Evolutionary conservation across 2,329 filamentous ascomycete species (phyloP), one percentile per base, ranked within the genome.

Genomic region (Zymoseptoria passerinii): DNA sequence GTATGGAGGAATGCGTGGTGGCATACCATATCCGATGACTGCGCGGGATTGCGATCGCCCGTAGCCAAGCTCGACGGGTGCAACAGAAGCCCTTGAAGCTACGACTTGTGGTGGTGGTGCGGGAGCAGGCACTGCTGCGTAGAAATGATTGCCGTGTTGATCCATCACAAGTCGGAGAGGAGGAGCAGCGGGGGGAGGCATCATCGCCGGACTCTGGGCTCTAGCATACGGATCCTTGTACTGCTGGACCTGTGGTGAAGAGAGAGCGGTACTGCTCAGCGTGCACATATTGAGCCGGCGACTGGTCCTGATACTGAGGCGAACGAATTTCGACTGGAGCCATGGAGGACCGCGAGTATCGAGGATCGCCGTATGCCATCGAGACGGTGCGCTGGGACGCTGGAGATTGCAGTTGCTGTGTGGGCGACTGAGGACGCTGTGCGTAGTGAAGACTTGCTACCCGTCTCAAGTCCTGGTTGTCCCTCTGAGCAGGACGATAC

Each of bases 111-210:
- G 56, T 29, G 70, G 56, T 10, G 65, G 57, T 16, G 56, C 62
- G 16, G 75, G 71, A 10, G 72, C 68, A 44, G 76, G 71, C 5
- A 81, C 73, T 49, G 79, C 77, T 62, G 84, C 82, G 61, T 83
- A 83, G 74, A 92, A 96, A 70, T 90, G 85, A 70, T 89, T 89
- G 48, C 91, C 91, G 72, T 86, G 89, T 61, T 89, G 84, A 73
- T 96, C 92, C 56, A 95, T 79, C 35, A 95, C 80, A 62, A 96
- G 66, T 16, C 87, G 61, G 86, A 84, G 57, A 78, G 51, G 71
- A 8, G 72, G 74, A 53, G 71, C 69, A 18, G 70, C 80, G 6
- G 82, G 78, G 53, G 78, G 70, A 18, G 65, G 78, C 75, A 82
- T 78, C 72, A 66, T 62, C 44, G 70, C 65, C 5, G 73, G 72